Percentiles rank a stretch among this genome's conserved stretches.
These are phyloP conservation scores for Wakefieldia striispora DNA, from an alignment of 768 basidiomycete species.

Conservation along the genomic window DNA sequence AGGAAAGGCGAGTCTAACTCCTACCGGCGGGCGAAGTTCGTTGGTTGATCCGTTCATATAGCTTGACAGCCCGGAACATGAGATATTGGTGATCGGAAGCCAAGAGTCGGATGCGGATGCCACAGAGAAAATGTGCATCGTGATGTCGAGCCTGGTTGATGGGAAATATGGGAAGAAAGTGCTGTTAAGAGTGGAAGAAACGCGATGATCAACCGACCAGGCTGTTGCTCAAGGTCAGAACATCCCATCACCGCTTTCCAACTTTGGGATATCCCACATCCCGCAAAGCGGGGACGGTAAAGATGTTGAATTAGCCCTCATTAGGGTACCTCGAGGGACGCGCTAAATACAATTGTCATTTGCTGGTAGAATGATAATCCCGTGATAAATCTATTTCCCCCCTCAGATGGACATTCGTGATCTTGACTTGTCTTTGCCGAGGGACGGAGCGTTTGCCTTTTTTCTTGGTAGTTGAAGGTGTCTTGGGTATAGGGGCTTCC, in stretches of 20 bases:
- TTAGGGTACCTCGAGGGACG: not conserved
- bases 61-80: constrained; percentile 68
- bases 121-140: constrained; percentile 30
- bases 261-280: not conserved
- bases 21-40: not conserved
- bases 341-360: constrained; percentile 7
- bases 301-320: not conserved
- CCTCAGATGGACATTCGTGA: constrained; percentile 87
- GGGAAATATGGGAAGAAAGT: constrained; percentile 52
- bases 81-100: constrained; percentile 55
- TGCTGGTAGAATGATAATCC: constrained; percentile 49
- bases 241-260: too few species aligned
- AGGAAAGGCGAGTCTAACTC: constrained; percentile 45
- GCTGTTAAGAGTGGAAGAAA: constrained; percentile 39
- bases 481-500: constrained; percentile 54
- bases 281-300: not conserved
- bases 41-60: constrained; percentile 27
- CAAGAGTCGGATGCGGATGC: constrained; percentile 39
- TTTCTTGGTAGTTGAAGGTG: constrained; percentile 64
- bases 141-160: constrained; percentile 31
- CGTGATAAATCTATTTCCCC: constrained; percentile 82
- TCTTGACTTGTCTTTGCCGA: constrained; percentile 71
- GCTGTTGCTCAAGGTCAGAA: too few species aligned
- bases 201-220: not conserved
- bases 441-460: constrained; percentile 76